Base-by-base conservation (phyloP, 495 filamentous ascomycete genomes). In the Daldinia caldariorum region DNA sequence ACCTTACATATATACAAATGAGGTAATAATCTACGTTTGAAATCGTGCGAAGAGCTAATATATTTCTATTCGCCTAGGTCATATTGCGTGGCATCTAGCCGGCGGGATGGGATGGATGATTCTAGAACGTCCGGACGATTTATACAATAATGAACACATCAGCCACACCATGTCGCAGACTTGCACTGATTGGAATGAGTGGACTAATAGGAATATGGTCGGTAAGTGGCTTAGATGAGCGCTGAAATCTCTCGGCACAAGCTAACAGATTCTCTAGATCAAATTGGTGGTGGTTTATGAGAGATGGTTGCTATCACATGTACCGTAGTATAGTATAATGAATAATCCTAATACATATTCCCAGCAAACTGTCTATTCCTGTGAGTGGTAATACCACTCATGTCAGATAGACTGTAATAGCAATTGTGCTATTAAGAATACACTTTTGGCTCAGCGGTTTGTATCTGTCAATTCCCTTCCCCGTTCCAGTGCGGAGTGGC, bases 31-130 rank as follows among this genome's bases (percentile, higher is more conserved):
- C 16, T 2, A 10, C 6, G 14, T 12, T 3, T 22, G 29, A n/a
- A n/a, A 13, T 22, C 18, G 0, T 6, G 39, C n/a, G 6, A 4
- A 31, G 16, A 51, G 12, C 22, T 66, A 22, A 66, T 55, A 41
- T 14, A 22, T 20, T n/a, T n/a, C 6, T 6, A 43, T 41, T 58
- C 3, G 35, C 32, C 14, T 58, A 69, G 66, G 84, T 75, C 86
- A 88, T 58, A 86, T 88, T 54, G 83, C 82, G 4, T 87, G 83
- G 83, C 87, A 88, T 60, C 77, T 83, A 9, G 78, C 77, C 14
- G 76, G 79, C 18, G 87, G 87, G 0, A 71, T 88, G 38, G 77
- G 76, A 0, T 71, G 86, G 53, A 77, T 83, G 60, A 84, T 87
- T 34, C 66, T 88, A 0, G 86, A 87, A 71, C 73, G 79, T 12